Base-by-base conservation (phyloP, 2,329 filamentous ascomycete genomes). In the Nigrograna mackinnonii region DNA sequence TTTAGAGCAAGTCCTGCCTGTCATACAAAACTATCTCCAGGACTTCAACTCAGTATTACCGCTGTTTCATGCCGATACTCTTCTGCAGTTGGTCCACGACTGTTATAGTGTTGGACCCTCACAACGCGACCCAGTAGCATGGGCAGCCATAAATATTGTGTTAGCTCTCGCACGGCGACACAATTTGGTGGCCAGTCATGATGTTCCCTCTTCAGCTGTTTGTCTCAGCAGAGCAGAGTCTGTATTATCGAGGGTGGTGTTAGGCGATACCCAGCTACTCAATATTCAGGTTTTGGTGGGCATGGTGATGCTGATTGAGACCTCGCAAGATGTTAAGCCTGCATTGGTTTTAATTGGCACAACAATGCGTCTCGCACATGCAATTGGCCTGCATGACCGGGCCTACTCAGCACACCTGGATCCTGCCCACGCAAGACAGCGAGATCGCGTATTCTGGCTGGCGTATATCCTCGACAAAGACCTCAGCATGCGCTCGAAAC, bases 81-180 rank as follows among this genome's bases (percentile, higher is more conserved):
- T 58, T 28, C 46, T 57, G 31, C 45, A 38, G 16, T 31, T 46
- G 22, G 42, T 58, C 28, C 45, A 55, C 39, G 35, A 54, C 32
- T 57, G 42, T 41, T 58, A 57, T 43, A 43, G 31, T 14, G 18
- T 41, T 34, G 14, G 39, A 41, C 40, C 37, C 18, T 18, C 19
- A 44, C 52, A 49, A 39, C 55, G 53, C 44, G 47, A 61, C 36
- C 52, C 46, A 30, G 49, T 53, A 38, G 50, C 42, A 37, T 64
- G 58, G 59, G 58, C 58, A 37, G 58, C 60, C 16, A 62, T 64
- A 18, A 60, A 64, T 40, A 50, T 62, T 20, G 58, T 63, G 12
- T 43, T 64, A 12, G 60, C 57, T 28, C 54, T 63, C 28, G 54
- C 60, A 39, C 39, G 54, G 34, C 52, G 52, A 14, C 37, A 47